Evolutionary conservation across 2,329 filamentous ascomycete species (phyloP), one percentile per base, ranked within the genome.

Genomic region (Bipolaris victoriae): DNA sequence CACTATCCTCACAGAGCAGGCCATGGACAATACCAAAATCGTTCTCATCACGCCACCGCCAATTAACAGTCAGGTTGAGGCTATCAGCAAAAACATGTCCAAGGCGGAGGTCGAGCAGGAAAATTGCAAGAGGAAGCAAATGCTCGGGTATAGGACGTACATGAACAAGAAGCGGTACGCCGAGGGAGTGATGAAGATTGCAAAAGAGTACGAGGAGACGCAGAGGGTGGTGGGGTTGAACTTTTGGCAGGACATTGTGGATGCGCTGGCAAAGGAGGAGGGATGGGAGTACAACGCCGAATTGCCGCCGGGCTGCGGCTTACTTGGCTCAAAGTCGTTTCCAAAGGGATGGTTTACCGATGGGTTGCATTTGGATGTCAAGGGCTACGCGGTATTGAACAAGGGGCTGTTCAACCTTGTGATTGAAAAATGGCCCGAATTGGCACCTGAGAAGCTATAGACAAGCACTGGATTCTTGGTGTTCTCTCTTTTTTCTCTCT

Each of bases 1-100:
- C 7, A 69, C 62, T 1, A 72, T 78, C 22, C 63, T 78, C 13
- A 64, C 59, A 1, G 60, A 75, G 29, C 67, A 74, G 16, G 57
- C 57, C 7, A 64, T 76, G 53, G 20, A 63, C 6, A 55, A 64
- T 10, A 76, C 77, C 0, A 77, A 76, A 44, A 66, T 79, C 10
- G 60, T 78, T 2, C 60, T 78, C 0, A 77, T 78, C 31, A 73
- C 75, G 1, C 74, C 76, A 6, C 76, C 76, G 2, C 77, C 76
- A 1, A 70, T 77, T 40, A 75, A 76, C 29, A 60, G 72, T 13
- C 59, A 4, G 35, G 1, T n/a, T 26, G 1, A 26, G 49, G 1
- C 39, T 13, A 31, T 11, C 29, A 31, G 4, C 10, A 31, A 33
- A 1, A 41, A n/a, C 2, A 51, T 47, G 13, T 40, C 41, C 10